Evolutionary conservation across 768 basidiomycete species (phyloP), one percentile per base, ranked within the genome.

Genomic region (Zangia roseola): DNA sequence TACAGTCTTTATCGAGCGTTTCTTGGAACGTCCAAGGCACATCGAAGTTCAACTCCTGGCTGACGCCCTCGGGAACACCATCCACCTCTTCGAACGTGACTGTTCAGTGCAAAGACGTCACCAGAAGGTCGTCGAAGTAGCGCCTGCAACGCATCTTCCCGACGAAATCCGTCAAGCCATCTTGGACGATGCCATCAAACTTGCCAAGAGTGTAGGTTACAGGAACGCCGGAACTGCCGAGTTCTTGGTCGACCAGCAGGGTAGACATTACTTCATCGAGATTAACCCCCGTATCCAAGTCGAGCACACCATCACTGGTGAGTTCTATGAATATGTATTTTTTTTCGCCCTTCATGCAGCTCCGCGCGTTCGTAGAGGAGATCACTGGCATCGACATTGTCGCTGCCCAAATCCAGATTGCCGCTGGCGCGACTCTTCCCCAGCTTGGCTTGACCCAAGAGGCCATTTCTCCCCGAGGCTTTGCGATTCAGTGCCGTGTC

Each of bases 261-360:
- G 91, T 60, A 80, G 94, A 59, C 93, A 97, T 71, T 98, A 98
- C 73, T 98, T 99, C 74, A 98, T 99, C 63, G 97, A 99, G 72
- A 97, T 99, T 61, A 97, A 97, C 71, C 94, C 97, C 25, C 93
- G 97, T 74, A 97, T 99, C 62, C 97, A 99, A 71, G 97, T 99
- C 71, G 97, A 98, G 67, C 97, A 98, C 71, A 98, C 97, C 48
- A 97, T 98, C 68, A 97, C 97, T 52, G 93, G 93, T 44, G 74
- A 67, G 34, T 48, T 16, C 26, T 28, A n/a, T 25, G 12, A 4
- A 2, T 47, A 16, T 24, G 35, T 38, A 14, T 36, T 31, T 12
- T 21, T 12, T 26, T 20, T 37, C 17, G 23, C 31, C 23, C 19
- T 36, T 56, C 37, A 40, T 21, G 3, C 16, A 20, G 10, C 13